Conservation (phyloP, 2,329 filamentous ascomycete species). For the Pseudogymnoascus sp. region DNA sequence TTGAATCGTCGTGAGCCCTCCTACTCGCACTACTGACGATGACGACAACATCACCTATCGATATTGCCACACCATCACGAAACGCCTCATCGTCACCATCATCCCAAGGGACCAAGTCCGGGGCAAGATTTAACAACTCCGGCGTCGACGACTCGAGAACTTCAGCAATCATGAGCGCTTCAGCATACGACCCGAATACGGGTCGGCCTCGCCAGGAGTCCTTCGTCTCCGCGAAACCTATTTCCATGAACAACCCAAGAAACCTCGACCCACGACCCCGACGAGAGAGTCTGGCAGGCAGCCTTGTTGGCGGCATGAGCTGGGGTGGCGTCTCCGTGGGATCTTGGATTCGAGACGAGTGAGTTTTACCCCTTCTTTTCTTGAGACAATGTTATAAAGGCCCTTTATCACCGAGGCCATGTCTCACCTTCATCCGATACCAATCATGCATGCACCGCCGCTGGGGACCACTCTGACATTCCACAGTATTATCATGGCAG, state of each 20-base stretch:
- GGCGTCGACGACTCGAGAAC: constrained; percentile 23
- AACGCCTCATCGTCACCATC: constrained; percentile 30
- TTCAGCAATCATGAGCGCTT: constrained; percentile 49
- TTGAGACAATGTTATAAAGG: constrained; percentile 3
- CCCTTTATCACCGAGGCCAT: not conserved
- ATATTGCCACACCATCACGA: constrained; percentile 27
- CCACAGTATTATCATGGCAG: constrained; percentile 82
- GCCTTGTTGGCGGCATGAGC: constrained; percentile 76
- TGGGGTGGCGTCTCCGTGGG: constrained; percentile 96
- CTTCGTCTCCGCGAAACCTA: constrained; percentile 58
- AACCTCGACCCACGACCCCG: constrained; percentile 49
- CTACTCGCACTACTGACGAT: constrained; percentile 17
- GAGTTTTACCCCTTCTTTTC: constrained; percentile 39
- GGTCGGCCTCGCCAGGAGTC: constrained; percentile 52
- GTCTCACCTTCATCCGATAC: constrained; percentile 9
- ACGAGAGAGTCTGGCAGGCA: constrained; percentile 55
- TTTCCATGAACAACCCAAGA: constrained; percentile 55
- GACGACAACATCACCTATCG: constrained; percentile 28
- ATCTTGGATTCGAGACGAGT: constrained; percentile 98
- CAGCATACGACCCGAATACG: constrained; percentile 47
- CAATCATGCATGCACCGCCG: not conserved
- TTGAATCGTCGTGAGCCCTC: not conserved
- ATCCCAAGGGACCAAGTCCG: constrained; percentile 27
- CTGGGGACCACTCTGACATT: constrained; percentile 16
- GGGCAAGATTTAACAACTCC: constrained; percentile 19